phyloP scores from a whole-genome alignment of 805 yeast species.

The Kazachstania taianensis region DNA sequence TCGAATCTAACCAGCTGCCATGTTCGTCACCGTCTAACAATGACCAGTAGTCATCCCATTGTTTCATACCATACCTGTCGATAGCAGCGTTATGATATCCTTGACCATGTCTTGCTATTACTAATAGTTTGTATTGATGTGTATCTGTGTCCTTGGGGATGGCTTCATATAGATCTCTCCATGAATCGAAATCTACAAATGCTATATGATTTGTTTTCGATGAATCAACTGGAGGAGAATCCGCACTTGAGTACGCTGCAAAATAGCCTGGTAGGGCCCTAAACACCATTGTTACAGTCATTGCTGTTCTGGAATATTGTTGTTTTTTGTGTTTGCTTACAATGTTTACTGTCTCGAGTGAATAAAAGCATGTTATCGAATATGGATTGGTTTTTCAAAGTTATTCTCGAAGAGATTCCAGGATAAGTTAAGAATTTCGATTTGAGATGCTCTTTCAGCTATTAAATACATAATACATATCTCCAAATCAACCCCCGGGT shows the following conservation, averaged over 20 bases:
- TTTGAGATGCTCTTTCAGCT: too few relatives aligned
- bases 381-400: too few relatives aligned
- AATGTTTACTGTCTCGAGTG: too few relatives aligned
- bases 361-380: too few relatives aligned
- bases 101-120: conserved; percentile 50
- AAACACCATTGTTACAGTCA: conserved; percentile 3
- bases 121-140: conserved; percentile 14
- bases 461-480: too few relatives aligned
- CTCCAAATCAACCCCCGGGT: too few relatives aligned
- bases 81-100: conserved; percentile 55
- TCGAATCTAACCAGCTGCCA: conserved; percentile 41
- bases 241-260: conserved; percentile 10
- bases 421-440: too few relatives aligned
- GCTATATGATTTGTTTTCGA: conserved; percentile 12
- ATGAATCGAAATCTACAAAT: conserved; percentile 10
- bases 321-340: too few relatives aligned
- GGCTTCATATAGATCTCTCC: conserved; percentile 15
- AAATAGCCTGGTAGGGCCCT: conserved; percentile 22
- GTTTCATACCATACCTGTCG: conserved; percentile 42
- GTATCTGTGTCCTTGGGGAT: conserved; percentile 16
- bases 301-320: too few relatives aligned
- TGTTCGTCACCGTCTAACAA: conserved; percentile 44
- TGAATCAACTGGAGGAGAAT: conserved; percentile 10
- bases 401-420: too few relatives aligned
- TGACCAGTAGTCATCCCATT: conserved; percentile 52